A percentile compares a stretch with the other conserved stretches of the same genome.
These are phyloP conservation scores for Alternaria panax DNA, from an alignment of 2,329 filamentous ascomycete genomes.

Conservation along the genomic window DNA sequence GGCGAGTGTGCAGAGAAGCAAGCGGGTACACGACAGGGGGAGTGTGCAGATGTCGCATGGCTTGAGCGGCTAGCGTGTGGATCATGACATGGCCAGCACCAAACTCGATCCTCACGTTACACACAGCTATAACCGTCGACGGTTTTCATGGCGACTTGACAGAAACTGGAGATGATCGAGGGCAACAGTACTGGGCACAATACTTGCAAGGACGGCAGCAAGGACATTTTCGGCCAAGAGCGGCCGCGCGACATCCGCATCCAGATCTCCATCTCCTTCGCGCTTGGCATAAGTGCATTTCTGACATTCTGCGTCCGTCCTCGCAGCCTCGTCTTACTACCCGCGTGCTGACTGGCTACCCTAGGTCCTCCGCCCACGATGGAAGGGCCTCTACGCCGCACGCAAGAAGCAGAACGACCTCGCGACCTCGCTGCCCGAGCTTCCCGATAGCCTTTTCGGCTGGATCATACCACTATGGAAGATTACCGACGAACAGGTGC, in stretches of 20 bases:
- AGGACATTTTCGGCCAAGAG: constrained; percentile 44
- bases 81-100: constrained; percentile 16
- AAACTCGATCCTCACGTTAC: constrained; percentile 8
- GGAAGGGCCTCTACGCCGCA: constrained; percentile 89
- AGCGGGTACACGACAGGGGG: not conserved
- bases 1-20: not conserved
- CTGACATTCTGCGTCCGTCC: constrained; percentile 74
- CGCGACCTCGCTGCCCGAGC: constrained; percentile 72
- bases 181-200: not conserved
- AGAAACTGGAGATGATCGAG: constrained; percentile 30
- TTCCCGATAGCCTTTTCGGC: constrained; percentile 86
- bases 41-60: constrained; percentile 1
- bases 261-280: constrained; percentile 76
- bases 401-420: constrained; percentile 77
- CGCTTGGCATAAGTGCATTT: constrained; percentile 74
- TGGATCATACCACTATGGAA: constrained; percentile 89
- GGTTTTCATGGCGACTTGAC: constrained; percentile 20
- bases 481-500: constrained; percentile 87
- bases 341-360: constrained; percentile 31
- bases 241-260: constrained; percentile 57
- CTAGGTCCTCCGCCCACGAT: constrained; percentile 85
- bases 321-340: constrained; percentile 3
- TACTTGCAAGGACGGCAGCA: constrained; percentile 24
- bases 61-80: constrained; percentile 16
- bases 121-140: constrained; percentile 11